Percentiles rank a stretch among this genome's conserved stretches.
Evolutionary conservation across 805 yeast species (phyloP).

Genomic region (Metschnikowia matae): DNA sequence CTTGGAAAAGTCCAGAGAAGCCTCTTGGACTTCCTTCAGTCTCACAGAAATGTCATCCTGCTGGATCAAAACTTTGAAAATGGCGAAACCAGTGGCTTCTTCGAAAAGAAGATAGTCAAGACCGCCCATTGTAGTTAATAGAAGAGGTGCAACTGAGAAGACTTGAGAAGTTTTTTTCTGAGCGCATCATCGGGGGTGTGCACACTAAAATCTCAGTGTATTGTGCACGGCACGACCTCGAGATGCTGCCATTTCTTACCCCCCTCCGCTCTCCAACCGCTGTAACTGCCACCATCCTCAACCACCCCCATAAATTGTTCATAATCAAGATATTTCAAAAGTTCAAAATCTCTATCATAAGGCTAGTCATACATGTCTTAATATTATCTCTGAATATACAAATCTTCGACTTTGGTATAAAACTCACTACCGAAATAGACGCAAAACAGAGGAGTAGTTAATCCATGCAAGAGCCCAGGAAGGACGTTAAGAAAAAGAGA

Average conservation of each 20-base stretch:
- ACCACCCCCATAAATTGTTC: too few species aligned
- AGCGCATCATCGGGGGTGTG: constrained; percentile 21
- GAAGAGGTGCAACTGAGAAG: constrained; percentile 6
- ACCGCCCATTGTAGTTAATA: constrained; percentile 48
- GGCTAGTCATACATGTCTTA: too few species aligned
- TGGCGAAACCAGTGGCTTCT: constrained; percentile 97
- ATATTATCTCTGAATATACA: too few species aligned
- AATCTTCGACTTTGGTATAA: too few species aligned
- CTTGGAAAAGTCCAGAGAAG: constrained; percentile 76
- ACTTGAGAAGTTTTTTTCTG: constrained; percentile 15
- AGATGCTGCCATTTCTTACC: too few species aligned
- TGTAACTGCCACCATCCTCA: background rate
- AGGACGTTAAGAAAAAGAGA: background rate
- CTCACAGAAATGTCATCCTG: constrained; percentile 93
- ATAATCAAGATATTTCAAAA: too few species aligned
- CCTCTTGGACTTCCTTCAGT: constrained; percentile 89
- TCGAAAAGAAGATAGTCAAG: constrained; percentile 91
- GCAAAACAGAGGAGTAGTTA: background rate
- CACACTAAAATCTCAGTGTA: constrained; percentile 4
- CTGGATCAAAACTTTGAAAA: constrained; percentile 89
- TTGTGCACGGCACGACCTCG: constrained; percentile 11
- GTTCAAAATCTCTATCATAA: too few species aligned
- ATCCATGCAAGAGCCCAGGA: background rate
- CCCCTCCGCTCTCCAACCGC: background rate
- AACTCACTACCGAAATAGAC: background rate